Evolutionary conservation across 208 protist genomes (phyloP).

Genomic region (Crithidia mellificae): DNA sequence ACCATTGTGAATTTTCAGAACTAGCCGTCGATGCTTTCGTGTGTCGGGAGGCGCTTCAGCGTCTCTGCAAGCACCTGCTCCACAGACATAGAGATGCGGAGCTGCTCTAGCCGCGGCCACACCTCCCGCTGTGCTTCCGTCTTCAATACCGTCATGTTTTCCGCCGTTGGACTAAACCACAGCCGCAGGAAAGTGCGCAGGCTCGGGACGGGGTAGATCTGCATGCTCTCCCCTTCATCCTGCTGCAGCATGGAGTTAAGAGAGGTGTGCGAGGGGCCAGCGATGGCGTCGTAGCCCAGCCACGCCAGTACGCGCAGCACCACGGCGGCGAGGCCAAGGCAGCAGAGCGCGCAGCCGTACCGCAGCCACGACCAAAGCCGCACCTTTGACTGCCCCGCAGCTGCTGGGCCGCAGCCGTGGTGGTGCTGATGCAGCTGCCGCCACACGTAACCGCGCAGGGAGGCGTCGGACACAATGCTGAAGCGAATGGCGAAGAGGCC

Average conservation of each 20-base stretch:
- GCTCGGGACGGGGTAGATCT: conserved; percentile 18
- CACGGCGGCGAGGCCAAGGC: conserved; percentile 14
- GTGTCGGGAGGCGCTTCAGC: conserved; percentile 29
- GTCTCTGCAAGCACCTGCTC: conserved; percentile 40
- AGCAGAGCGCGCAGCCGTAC: conserved; percentile 21
- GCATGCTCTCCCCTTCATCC: conserved; percentile 29
- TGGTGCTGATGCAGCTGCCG: conserved; percentile 20
- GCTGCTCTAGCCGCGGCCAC: conserved; percentile 46
- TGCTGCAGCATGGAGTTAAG: conserved; percentile 17
- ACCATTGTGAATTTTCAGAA: too few species aligned
- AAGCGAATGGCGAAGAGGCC: conserved; percentile 65
- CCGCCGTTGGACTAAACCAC: conserved; percentile 19
- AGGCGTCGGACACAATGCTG: conserved; percentile 58
- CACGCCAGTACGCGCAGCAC: conserved; percentile 19
- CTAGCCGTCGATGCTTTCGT: neutral
- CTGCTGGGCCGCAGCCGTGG: neutral
- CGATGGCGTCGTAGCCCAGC: conserved; percentile 25
- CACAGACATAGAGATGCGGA: conserved; percentile 42
- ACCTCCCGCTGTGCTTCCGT: conserved; percentile 42
- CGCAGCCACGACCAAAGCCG: conserved; percentile 24
- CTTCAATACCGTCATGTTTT: conserved; percentile 25
- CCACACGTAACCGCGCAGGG: conserved; percentile 22
- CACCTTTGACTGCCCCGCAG: neutral
- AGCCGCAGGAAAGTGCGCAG: conserved; percentile 23
- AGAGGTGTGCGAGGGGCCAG: conserved; percentile 17